phyloP scores from a whole-genome alignment of 2,329 filamentous ascomycete species.

The Lecanicillium sp. region DNA sequence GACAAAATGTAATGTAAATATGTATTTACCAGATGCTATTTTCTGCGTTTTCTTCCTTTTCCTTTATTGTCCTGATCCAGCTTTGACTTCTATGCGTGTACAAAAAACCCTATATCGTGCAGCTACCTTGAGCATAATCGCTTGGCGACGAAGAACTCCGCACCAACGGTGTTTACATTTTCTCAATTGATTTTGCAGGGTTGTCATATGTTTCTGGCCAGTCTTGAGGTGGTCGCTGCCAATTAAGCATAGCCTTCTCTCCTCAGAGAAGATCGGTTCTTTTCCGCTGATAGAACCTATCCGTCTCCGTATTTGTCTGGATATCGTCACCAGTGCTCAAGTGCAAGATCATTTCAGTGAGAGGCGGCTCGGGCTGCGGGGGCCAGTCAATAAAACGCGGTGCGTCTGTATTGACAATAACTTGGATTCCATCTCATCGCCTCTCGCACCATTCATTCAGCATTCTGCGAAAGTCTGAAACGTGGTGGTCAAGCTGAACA shows the following conservation, averaged over 20 bases:
- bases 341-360: neutral
- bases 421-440: conserved; percentile 11
- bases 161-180: no score
- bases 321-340: neutral
- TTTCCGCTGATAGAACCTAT: neutral
- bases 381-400: conserved; percentile 23
- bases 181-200: no score
- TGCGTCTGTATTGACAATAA: conserved; percentile 16
- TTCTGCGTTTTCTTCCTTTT: no score
- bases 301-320: conserved; percentile 2
- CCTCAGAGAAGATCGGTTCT: conserved; percentile 13
- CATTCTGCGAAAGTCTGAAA: conserved; percentile 22
- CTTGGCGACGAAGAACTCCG: no score
- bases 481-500: conserved; percentile 25
- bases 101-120: no score
- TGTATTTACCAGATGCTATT: no score
- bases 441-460: conserved; percentile 23
- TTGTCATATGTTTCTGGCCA: conserved; percentile 2
- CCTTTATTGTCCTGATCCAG: no score
- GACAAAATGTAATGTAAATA: no score
- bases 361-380: neutral
- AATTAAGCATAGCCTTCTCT: conserved; percentile 15
- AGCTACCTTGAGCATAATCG: no score
- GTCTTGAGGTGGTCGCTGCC: conserved; percentile 18
- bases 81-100: no score